A percentile compares a stretch with the other conserved stretches of the same genome.
Evolutionary conservation across 1,284 basidiomycete species (phyloP).

Genomic region (Ustilago sp.): DNA sequence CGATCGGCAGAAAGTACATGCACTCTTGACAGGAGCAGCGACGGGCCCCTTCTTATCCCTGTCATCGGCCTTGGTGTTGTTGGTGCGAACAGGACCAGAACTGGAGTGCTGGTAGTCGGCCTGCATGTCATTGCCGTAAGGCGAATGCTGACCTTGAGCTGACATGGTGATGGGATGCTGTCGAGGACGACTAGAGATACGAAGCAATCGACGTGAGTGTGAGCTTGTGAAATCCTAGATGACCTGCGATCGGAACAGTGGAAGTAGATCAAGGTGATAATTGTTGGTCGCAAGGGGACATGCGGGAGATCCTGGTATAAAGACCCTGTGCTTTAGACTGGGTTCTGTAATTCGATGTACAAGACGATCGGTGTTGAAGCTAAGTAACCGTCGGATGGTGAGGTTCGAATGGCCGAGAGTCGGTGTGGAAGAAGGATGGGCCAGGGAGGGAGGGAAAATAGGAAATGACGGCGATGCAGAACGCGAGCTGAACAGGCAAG

Average conservation of each 20-base stretch:
- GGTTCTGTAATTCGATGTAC: neutral
- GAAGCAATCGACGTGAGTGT: neutral
- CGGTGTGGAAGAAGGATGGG: neutral
- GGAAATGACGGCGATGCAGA: neutral
- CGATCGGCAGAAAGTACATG: conserved; percentile 59
- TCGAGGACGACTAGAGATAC: neutral
- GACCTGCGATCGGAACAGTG: no score
- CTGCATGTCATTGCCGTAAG: conserved; percentile 19
- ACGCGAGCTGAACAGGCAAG: conserved; percentile 10
- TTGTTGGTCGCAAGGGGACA: neutral
- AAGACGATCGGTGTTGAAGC: neutral
- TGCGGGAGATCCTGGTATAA: neutral
- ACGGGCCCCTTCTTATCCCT: conserved; percentile 49
- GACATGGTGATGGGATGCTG: conserved; percentile 19
- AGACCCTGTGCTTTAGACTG: neutral
- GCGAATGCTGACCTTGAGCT: conserved; percentile 20
- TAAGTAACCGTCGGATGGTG: neutral
- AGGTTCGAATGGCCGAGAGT: neutral
- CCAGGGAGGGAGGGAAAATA: neutral
- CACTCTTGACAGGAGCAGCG: conserved; percentile 58
- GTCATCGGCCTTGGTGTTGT: conserved; percentile 38
- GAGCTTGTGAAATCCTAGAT: no score
- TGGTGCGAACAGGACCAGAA: conserved; percentile 37
- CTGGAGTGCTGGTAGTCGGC: conserved; percentile 18
- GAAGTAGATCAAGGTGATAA: no score